Evolutionary conservation across 75 land plant species (phyloP).

Genomic region (Ceratopteris richardii): DNA sequence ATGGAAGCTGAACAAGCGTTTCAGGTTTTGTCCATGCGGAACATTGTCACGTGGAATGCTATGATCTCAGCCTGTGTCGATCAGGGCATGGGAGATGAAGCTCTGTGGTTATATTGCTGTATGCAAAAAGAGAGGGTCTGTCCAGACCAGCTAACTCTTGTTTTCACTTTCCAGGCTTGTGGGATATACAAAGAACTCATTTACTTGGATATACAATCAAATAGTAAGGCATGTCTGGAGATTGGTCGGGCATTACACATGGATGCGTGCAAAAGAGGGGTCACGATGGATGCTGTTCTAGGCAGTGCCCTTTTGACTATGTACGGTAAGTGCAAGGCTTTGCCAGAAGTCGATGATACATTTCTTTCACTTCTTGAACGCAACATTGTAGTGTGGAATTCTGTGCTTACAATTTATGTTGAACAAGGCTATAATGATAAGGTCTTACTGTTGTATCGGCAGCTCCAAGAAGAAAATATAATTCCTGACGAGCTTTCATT

Average conservation of each 20-base stretch:
- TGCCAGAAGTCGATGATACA: slow-evolving; percentile 1
- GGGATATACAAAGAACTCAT: background rate
- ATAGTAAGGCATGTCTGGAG: background rate
- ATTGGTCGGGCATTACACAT: background rate
- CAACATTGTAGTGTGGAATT: slow-evolving; percentile 11
- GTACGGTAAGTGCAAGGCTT: slow-evolving; percentile 14
- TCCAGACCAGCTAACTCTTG: slow-evolving; percentile 7
- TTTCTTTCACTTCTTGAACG: slow-evolving; percentile 4
- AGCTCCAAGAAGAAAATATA: slow-evolving; percentile 7
- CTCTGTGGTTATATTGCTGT: slow-evolving; percentile 11
- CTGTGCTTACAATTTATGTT: slow-evolving; percentile 8
- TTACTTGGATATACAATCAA: background rate
- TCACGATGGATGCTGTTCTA: slow-evolving; percentile 3
- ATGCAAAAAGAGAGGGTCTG: slow-evolving; percentile 9
- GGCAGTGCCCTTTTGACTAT: slow-evolving; percentile 9
- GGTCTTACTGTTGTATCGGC: slow-evolving; percentile 5
- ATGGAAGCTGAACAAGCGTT: slow-evolving; percentile 22
- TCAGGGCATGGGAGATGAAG: background rate
- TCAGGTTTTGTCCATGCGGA: slow-evolving; percentile 5
- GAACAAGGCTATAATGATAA: slow-evolving; percentile 1
- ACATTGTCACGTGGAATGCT: slow-evolving; percentile 25
- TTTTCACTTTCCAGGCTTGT: slow-evolving; percentile 1
- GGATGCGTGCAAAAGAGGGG: slow-evolving; percentile 3
- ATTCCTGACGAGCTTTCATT: background rate
- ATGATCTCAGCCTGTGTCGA: slow-evolving; percentile 10